Percentiles rank a stretch among this genome's conserved stretches.
Evolutionary conservation across 768 basidiomycete genomes (phyloP).

Genomic region (Boletus huronensis): DNA sequence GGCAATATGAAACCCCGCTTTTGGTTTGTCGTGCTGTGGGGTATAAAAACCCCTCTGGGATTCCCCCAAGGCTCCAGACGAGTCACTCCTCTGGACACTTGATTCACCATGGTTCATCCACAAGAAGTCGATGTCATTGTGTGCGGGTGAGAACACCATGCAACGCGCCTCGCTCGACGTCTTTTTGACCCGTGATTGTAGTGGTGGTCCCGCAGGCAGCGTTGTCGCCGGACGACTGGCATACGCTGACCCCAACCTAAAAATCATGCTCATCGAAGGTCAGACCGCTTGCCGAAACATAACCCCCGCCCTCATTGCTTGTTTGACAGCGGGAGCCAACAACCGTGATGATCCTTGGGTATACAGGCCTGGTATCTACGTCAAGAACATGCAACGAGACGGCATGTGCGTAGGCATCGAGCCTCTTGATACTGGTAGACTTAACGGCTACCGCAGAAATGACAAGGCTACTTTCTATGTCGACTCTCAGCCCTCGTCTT

Average conservation of each 20-base stretch:
- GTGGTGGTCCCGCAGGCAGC: slow-evolving; percentile 64
- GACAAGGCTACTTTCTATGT: slow-evolving; percentile 73
- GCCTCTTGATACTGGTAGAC: neutral
- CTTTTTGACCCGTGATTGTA: slow-evolving; percentile 16
- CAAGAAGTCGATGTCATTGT: slow-evolving; percentile 74
- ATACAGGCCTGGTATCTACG: slow-evolving; percentile 66
- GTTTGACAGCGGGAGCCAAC: slow-evolving; percentile 55
- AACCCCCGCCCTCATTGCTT: neutral
- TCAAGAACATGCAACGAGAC: slow-evolving; percentile 68
- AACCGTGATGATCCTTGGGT: slow-evolving; percentile 76
- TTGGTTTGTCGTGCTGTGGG: neutral
- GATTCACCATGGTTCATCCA: slow-evolving; percentile 44
- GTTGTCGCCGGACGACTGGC: slow-evolving; percentile 68
- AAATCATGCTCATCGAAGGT: slow-evolving; percentile 77
- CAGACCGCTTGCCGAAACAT: neutral
- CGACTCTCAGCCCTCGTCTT: slow-evolving; percentile 53
- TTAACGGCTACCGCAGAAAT: slow-evolving; percentile 42
- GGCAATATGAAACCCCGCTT: slow-evolving; percentile 1
- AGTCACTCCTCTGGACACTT: neutral
- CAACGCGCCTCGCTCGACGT: neutral
- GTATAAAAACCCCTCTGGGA: slow-evolving; percentile 13
- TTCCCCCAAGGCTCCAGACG: neutral
- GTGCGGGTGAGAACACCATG: slow-evolving; percentile 40
- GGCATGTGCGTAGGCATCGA: slow-evolving; percentile 48
- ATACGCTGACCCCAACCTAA: slow-evolving; percentile 66